Percentiles rank a stretch among this genome's conserved stretches.
These are phyloP conservation scores for Geosmithia flava DNA, from an alignment of 2,329 filamentous ascomycete species.

Conservation along the genomic window DNA sequence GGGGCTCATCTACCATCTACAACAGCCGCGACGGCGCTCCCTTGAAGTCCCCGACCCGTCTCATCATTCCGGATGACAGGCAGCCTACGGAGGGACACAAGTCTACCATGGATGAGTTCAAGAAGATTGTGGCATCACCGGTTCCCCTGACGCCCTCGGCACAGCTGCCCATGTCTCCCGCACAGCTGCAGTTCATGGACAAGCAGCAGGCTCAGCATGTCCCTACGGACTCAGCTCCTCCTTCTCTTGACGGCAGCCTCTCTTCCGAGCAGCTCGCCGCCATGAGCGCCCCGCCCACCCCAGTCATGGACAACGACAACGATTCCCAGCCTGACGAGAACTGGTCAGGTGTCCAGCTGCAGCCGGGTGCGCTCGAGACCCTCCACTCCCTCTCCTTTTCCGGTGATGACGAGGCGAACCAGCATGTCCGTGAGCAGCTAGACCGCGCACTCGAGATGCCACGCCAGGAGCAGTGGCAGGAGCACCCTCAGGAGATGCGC, in stretches of 20 bases:
- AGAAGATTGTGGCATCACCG: constrained; percentile 37
- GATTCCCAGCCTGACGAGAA: constrained; percentile 40
- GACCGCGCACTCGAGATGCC: constrained; percentile 30
- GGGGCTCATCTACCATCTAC: not conserved
- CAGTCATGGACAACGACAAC: constrained; percentile 50
- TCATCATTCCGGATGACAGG: constrained; percentile 36
- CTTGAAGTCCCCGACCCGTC: constrained; percentile 23
- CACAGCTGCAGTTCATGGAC: constrained; percentile 59
- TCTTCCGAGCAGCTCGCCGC: constrained; percentile 78
- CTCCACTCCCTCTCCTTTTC: constrained; percentile 55
- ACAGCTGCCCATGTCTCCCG: constrained; percentile 64
- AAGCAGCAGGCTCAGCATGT: constrained; percentile 49
- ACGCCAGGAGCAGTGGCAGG: constrained; percentile 1
- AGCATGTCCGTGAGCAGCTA: constrained; percentile 29
- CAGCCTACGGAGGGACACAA: constrained; percentile 23
- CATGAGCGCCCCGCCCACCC: constrained; percentile 76
- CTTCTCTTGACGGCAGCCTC: constrained; percentile 80
- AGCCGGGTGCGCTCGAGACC: constrained; percentile 69
- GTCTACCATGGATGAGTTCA: constrained; percentile 30
- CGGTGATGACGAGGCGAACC: constrained; percentile 54
- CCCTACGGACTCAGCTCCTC: constrained; percentile 66
- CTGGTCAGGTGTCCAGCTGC: constrained; percentile 65
- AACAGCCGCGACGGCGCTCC: constrained; percentile 8
- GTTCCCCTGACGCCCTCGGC: constrained; percentile 51
- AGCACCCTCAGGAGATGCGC: constrained; percentile 26